Base-by-base conservation (phyloP, 139 green algal species). In the Chlorella sp. region DNA sequence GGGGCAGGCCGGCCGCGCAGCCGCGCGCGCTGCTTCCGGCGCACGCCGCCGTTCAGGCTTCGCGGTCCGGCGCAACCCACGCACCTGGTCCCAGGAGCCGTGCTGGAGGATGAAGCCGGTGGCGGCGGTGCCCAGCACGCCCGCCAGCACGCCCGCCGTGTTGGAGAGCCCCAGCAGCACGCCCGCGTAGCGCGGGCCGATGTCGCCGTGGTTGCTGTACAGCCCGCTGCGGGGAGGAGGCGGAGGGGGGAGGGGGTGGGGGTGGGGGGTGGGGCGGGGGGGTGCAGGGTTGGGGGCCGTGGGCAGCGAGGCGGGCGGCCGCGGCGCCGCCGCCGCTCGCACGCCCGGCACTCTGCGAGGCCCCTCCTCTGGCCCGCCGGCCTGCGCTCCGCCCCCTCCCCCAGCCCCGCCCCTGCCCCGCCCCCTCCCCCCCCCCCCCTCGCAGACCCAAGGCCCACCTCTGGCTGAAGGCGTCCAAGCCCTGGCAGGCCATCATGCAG, bases 141-240 rank as follows among this genome's bases (percentile, higher is more conserved):
- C 96, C 46, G 96, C 96, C 65, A 98, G 82, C 69, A 97, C 93
- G 23, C 96, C 96, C 36, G 96, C 96, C 12, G 96, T 98, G 83
- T 99, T 99, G 59, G 86, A 94, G 79, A 99, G 83, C 0, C 96
- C 96, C 71, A 99, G 84, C 69, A 99, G 82, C 48, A 98, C 92
- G n/a, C 96, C 96, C 19, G 94, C 87, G 69, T 99, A 98, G 27
- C 90, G 83, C 2, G 96, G 96, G 6, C 89, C 96, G 58, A 99
- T 99, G 81, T 99, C 96, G 67, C 95, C 89, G 75, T 99, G 96
- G 87, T 99, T 99, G 67, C 87, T 95, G 82, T 99, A 99, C 36
- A 99, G 90, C 9, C 96, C 96, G 3, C 89, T 94, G 38, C 83
- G 62, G 35, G 33, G 42, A 42, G 43, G 42, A 36, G 29, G 64